Percentiles rank a stretch among this genome's conserved stretches.
These are phyloP conservation scores for Acanthamoeba comandoni DNA, from an alignment of 208 protist species.

Conservation along the genomic window DNA sequence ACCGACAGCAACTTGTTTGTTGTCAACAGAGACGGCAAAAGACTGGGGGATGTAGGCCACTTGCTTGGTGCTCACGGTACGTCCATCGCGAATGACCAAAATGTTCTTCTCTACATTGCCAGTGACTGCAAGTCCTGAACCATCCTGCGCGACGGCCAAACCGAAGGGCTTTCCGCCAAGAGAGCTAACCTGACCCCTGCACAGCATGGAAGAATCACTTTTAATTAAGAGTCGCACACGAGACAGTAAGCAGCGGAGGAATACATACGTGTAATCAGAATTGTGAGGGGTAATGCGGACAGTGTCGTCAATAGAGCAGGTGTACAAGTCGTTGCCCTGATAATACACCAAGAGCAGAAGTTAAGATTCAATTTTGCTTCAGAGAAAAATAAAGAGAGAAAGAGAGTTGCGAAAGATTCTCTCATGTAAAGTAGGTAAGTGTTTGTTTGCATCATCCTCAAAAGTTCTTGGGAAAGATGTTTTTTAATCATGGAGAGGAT, in stretches of 20 bases:
- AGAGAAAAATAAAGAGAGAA: no score
- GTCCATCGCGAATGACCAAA: conserved; percentile 28
- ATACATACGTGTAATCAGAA: conserved; percentile 30
- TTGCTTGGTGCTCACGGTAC: neutral
- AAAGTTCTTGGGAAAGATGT: neutral
- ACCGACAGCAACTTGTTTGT: conserved; percentile 84
- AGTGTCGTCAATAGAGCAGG: conserved; percentile 83
- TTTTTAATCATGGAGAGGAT: no score
- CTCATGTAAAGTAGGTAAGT: no score
- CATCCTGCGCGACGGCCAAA: conserved; percentile 19
- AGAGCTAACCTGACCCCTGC: conserved; percentile 14
- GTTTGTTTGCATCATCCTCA: no score
- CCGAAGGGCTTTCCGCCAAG: conserved; percentile 60
- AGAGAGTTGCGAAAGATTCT: neutral
- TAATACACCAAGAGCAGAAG: no score
- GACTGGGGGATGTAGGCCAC: conserved; percentile 63
- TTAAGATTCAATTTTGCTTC: no score
- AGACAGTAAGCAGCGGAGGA: neutral
- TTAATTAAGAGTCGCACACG: neutral
- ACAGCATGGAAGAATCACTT: neutral
- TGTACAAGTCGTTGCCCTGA: conserved; percentile 77
- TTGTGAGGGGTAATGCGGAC: conserved; percentile 78
- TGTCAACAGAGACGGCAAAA: conserved; percentile 80
- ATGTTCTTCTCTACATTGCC: conserved; percentile 58
- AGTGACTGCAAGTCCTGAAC: conserved; percentile 14